Conservation (phyloP, 2,329 filamentous ascomycete genomes). For the Pseudogymnoascus sp. region DNA sequence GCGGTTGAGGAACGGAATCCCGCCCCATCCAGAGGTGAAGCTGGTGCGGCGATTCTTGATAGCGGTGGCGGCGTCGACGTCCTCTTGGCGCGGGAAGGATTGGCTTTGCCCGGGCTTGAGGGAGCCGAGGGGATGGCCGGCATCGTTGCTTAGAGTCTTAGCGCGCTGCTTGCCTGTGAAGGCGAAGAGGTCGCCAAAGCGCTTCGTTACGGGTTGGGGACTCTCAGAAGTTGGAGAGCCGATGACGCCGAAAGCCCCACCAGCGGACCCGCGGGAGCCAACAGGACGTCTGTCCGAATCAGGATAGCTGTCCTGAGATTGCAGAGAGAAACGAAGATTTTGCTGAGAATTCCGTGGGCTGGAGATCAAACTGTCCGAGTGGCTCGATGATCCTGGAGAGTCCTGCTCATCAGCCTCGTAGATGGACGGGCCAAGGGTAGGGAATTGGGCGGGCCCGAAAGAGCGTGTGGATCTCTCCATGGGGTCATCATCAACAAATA, state of each 20-base stretch:
- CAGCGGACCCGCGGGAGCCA: conserved; percentile 23
- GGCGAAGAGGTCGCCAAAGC: conserved; percentile 48
- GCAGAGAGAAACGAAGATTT: conserved; percentile 46
- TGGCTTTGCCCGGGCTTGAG: conserved; percentile 68
- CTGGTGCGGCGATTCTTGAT: conserved; percentile 50
- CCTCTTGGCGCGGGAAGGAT: conserved; percentile 61
- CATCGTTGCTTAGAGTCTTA: conserved; percentile 52
- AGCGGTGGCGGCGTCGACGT: conserved; percentile 45
- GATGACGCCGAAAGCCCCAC: conserved; percentile 24
- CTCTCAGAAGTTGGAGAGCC: conserved; percentile 25
- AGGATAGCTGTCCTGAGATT: background rate
- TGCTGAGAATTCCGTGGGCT: conserved; percentile 56
- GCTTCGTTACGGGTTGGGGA: conserved; percentile 42
- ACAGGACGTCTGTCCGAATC: background rate
- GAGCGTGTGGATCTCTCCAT: conserved; percentile 26
- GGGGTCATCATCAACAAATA: conserved; percentile 56
- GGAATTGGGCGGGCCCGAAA: conserved; percentile 27
- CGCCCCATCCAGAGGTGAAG: conserved; percentile 47
- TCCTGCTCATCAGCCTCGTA: conserved; percentile 43
- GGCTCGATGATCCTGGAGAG: conserved; percentile 53
- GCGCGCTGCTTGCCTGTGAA: conserved; percentile 54
- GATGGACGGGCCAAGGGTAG: conserved; percentile 29
- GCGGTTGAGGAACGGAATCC: conserved; percentile 33
- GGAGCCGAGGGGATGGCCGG: conserved; percentile 57
- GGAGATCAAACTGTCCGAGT: conserved; percentile 50